phyloP scores from a whole-genome alignment of 2,329 filamentous ascomycete genomes.

The Biscogniauxia sp. region DNA sequence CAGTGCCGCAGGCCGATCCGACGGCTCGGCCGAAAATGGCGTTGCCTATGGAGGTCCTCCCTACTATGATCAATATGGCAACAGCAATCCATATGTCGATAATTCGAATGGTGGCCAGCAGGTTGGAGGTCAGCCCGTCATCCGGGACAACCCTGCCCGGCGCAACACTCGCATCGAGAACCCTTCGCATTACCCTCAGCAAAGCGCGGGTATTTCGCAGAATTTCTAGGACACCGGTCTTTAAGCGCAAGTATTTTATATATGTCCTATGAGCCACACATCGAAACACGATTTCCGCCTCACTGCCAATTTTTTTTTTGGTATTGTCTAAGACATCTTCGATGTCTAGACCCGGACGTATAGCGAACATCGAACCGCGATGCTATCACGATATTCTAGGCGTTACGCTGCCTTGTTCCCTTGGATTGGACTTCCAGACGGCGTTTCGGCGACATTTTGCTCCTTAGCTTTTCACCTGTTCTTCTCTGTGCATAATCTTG shows the following conservation, averaged over 20 bases:
- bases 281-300: not conserved
- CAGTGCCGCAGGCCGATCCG: constrained; percentile 75
- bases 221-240: constrained; percentile 68
- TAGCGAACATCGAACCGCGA: not conserved
- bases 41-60: constrained; percentile 46
- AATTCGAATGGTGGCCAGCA: constrained; percentile 39
- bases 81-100: constrained; percentile 55
- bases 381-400: not conserved
- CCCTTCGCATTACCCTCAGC: constrained; percentile 82
- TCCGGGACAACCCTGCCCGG: constrained; percentile 87
- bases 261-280: not conserved
- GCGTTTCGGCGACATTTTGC: not conserved
- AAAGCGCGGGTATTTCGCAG: constrained; percentile 92
- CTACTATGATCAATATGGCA: constrained; percentile 61
- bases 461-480: not conserved
- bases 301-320: not conserved
- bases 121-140: constrained; percentile 67
- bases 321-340: not conserved
- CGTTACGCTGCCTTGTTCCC: not conserved
- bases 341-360: not conserved
- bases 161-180: constrained; percentile 95
- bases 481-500: not conserved
- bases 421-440: not conserved
- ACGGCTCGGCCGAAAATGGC: constrained; percentile 57
- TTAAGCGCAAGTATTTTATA: not conserved